Base-by-base conservation (phyloP, 2,329 filamentous ascomycete species). In the Microdochium paspali region DNA sequence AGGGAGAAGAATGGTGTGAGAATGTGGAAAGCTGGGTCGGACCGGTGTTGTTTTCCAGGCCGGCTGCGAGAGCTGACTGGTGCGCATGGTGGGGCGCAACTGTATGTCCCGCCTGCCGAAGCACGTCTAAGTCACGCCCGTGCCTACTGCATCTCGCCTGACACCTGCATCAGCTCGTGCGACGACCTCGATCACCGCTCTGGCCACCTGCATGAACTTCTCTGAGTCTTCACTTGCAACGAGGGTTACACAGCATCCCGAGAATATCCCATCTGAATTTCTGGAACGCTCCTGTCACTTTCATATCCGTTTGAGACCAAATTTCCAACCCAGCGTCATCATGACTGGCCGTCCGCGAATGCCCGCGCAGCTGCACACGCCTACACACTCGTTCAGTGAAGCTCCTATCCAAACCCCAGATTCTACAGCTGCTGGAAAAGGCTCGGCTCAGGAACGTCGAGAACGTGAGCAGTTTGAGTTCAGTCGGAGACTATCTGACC, bases 261-360 rank as follows among this genome's bases (percentile, higher is more conserved):
- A n/a, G n/a, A n/a, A n/a, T n/a, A n/a, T n/a, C n/a, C n/a, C n/a
- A n/a, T n/a, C n/a, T n/a, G n/a, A n/a, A n/a, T n/a, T n/a, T n/a
- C n/a, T n/a, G n/a, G n/a, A n/a, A n/a, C n/a, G n/a, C n/a, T n/a
- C n/a, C n/a, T n/a, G n/a, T n/a, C n/a, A n/a, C n/a, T n/a, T 95
- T 88, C 49, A 86, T 88, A 61, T 85, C 77, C 5, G 72, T 68
- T 62, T 91, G 87, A 89, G 90, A 97, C 59, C 95, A 87, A 57
- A 94, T 83, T 53, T 71, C 77, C 28, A 91, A 89, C 91, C 91
- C 96, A 21, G 88, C 90, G 63, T 90, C 80, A 31, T 86, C 83
- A 49, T 84, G 65, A 20, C 65, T 66, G 45, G 52, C 49, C 18
- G 46, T 51, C 44, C 32, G 4, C 55, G 56, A 21, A 39, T 55